Percentiles rank a stretch among this genome's conserved stretches.
Conservation (phyloP, 2,329 filamentous ascomycete genomes). For the Xylaria sp. region DNA sequence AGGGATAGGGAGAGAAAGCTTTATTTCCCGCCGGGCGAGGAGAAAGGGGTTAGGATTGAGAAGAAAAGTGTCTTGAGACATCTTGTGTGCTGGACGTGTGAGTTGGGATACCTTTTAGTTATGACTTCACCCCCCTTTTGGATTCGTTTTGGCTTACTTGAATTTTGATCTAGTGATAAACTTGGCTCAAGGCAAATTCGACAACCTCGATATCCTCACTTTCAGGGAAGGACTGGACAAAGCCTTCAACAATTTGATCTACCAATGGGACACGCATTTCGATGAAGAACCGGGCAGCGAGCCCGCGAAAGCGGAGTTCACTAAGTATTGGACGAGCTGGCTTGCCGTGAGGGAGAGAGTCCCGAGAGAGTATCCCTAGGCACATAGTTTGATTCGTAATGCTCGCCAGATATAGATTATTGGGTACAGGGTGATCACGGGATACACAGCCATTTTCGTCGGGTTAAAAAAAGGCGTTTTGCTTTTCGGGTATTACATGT, state of each 20-base stretch:
- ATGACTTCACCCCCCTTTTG: neutral
- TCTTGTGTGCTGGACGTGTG: slow-evolving; percentile 15
- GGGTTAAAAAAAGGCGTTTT: neutral
- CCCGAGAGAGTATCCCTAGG: neutral
- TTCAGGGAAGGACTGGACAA: slow-evolving; percentile 14
- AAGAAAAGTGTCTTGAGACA: slow-evolving; percentile 14
- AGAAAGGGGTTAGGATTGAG: neutral
- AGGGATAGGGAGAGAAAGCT: slow-evolving; percentile 1
- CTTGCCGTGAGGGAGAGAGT: neutral
- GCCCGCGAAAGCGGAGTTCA: neutral
- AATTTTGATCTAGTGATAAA: neutral
- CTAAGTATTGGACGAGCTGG: slow-evolving; percentile 15
- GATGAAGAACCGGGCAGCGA: slow-evolving; percentile 3
- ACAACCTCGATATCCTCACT: neutral
- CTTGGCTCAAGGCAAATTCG: neutral
- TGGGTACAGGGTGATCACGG: neutral
- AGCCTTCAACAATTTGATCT: slow-evolving; percentile 16
- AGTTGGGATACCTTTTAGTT: neutral
- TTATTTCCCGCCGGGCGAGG: slow-evolving; percentile 9
- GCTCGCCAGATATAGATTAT: neutral
- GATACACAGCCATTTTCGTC: neutral
- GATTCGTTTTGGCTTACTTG: neutral
- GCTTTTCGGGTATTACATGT: neutral
- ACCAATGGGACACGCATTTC: slow-evolving; percentile 20
- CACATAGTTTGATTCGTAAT: neutral